Evolutionary conservation across 2,329 filamentous ascomycete species (phyloP).

Genomic region (Coleophoma crateriformis): DNA sequence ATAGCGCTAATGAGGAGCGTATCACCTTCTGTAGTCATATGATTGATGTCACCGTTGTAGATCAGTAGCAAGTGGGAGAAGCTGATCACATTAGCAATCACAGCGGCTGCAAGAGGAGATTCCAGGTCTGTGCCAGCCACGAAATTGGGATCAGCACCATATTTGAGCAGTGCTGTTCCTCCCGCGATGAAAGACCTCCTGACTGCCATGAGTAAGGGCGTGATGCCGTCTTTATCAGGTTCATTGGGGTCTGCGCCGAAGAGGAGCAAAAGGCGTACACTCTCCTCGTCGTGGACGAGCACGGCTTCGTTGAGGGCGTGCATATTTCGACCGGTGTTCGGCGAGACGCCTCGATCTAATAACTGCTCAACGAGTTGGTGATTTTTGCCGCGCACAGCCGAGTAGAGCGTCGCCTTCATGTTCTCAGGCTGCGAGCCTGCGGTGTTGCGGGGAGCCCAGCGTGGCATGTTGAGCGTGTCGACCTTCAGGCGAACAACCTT

Average conservation of each 20-base stretch:
- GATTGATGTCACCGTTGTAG: conserved; percentile 54
- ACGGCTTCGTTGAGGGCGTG: conserved; percentile 49
- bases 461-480: conserved; percentile 45
- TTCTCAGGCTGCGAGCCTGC: conserved; percentile 36
- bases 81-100: conserved; percentile 45
- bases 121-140: conserved; percentile 43
- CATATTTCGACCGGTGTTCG: conserved; percentile 39
- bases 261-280: conserved; percentile 47
- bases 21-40: conserved; percentile 48
- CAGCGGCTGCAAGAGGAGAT: conserved; percentile 47
- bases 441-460: conserved; percentile 42
- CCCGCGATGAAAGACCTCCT: conserved; percentile 50
- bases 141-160: conserved; percentile 55
- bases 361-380: conserved; percentile 51
- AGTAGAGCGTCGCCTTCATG: conserved; percentile 41
- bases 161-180: conserved; percentile 56
- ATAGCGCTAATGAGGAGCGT: conserved; percentile 57
- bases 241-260: conserved; percentile 54
- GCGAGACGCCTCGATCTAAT: conserved; percentile 49
- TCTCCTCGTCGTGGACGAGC: conserved; percentile 43
- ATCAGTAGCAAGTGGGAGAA: conserved; percentile 55
- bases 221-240: conserved; percentile 40
- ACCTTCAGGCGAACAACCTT: conserved; percentile 44
- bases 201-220: conserved; percentile 44
- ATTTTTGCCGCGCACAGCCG: conserved; percentile 51